Conservation (phyloP, 1,284 basidiomycete genomes). For the Leccinum griseonigrum region DNA sequence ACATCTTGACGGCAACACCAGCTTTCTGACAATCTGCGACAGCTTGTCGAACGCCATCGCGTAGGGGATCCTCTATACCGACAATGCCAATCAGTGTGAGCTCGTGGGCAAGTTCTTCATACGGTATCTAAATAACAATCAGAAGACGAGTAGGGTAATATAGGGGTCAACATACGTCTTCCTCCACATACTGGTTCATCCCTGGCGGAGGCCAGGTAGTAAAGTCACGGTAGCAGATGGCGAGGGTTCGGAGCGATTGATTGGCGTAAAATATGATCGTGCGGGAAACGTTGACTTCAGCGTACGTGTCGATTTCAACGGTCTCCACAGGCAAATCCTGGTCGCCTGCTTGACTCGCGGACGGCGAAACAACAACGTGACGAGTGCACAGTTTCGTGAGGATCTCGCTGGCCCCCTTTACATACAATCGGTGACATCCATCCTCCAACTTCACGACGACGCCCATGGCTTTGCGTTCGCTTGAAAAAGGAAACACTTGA, state of each 20-base stretch:
- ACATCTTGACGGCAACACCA: constrained; percentile 98
- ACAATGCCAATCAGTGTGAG: constrained; percentile 86
- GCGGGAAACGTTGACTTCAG: constrained; percentile 76
- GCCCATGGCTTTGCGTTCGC: constrained; percentile 95
- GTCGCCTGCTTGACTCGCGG: constrained; percentile 29
- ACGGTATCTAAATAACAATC: constrained; percentile 52
- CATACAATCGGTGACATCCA: constrained; percentile 69
- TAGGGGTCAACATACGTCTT: constrained; percentile 44
- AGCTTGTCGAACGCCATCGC: constrained; percentile 85
- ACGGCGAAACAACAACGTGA: constrained; percentile 67
- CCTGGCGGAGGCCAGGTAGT: constrained; percentile 79
- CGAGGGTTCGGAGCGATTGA: constrained; percentile 91
- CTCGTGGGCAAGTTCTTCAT: constrained; percentile 67
- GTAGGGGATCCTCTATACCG: constrained; percentile 96
- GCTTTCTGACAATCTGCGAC: constrained; percentile 85
- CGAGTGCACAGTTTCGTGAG: constrained; percentile 72
- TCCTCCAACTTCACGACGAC: constrained; percentile 71
- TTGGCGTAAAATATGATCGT: constrained; percentile 98
- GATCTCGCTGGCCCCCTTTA: constrained; percentile 96
- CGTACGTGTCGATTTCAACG: constrained; percentile 58
- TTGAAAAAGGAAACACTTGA: constrained; percentile 95
- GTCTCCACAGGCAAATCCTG: constrained; percentile 51
- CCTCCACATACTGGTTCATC: constrained; percentile 42
- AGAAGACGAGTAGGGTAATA: not conserved
- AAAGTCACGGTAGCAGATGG: constrained; percentile 91